Evolutionary conservation across 331 rosid species (phyloP).

Genomic region (Pyracantha coccinea): DNA sequence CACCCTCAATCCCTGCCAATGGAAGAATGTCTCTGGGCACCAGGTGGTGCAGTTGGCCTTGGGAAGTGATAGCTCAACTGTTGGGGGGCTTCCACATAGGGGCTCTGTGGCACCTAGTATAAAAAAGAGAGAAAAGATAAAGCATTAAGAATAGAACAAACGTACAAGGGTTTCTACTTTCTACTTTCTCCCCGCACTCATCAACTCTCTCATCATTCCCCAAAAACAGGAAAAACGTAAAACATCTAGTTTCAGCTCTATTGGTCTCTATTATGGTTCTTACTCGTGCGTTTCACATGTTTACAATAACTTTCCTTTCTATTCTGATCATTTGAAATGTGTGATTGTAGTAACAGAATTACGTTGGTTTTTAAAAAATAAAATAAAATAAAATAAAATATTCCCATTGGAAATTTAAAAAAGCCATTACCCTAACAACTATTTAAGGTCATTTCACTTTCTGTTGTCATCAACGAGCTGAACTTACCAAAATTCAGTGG

Average conservation of each 20-base stretch:
- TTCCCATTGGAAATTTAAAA: neutral
- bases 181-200: neutral
- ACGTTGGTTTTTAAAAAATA: neutral
- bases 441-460: neutral
- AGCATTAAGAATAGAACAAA: neutral
- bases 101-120: slow-evolving; percentile 48
- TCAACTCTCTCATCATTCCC: neutral
- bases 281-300: neutral
- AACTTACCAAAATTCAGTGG: neutral
- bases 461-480: neutral
- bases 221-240: neutral
- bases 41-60: slow-evolving; percentile 82
- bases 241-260: too few relatives aligned
- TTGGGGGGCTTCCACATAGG: slow-evolving; percentile 80
- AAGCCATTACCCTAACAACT: neutral
- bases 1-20: slow-evolving; percentile 43
- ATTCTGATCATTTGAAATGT: neutral
- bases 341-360: neutral
- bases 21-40: slow-evolving; percentile 73
- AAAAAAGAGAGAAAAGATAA: neutral
- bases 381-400: neutral
- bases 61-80: slow-evolving; percentile 47
- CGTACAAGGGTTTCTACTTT: neutral
- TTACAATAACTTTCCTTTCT: neutral
- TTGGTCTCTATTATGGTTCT: neutral